These are phyloP conservation scores for Quercus berberidifolia DNA, from an alignment of 306 rosid species.

Conservation along the genomic window DNA sequence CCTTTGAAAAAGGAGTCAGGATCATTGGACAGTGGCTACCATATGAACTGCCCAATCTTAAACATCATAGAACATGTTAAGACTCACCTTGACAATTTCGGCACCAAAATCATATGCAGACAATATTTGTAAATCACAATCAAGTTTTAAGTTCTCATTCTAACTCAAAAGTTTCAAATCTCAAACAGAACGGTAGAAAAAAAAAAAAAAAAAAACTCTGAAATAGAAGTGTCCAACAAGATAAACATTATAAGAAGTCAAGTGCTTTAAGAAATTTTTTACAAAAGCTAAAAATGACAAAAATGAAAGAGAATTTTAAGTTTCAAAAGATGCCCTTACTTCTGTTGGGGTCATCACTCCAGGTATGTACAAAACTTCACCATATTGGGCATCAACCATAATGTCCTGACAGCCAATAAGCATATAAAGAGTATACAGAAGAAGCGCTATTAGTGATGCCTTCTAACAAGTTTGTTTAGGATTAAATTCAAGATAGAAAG, in stretches of 20 bases:
- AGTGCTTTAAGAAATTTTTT: neutral
- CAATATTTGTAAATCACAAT: constrained; percentile 53
- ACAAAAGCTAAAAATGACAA: neutral
- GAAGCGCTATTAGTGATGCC: neutral
- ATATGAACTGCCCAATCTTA: constrained; percentile 1
- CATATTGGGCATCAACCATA: constrained; percentile 35
- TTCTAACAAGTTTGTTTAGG: neutral
- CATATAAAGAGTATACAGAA: neutral
- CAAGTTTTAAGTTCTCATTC: neutral
- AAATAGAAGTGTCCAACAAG: neutral
- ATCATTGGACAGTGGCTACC: neutral
- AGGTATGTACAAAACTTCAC: constrained; percentile 73
- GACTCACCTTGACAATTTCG: constrained; percentile 72
- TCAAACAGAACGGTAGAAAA: constrained; percentile 13
- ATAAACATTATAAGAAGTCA: constrained; percentile 7
- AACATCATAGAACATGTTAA: constrained; percentile 11
- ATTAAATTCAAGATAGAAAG: neutral
- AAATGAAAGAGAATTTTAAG: neutral
- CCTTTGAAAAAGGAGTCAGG: constrained; percentile 5
- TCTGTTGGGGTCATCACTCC: constrained; percentile 97
- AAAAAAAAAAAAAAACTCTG: neutral
- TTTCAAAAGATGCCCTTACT: constrained; percentile 44
- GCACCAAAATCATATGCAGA: constrained; percentile 70
- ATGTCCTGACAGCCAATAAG: constrained; percentile 50
- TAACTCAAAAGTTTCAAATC: neutral